Percentiles rank a stretch among this genome's conserved stretches.
phyloP scores from a whole-genome alignment of 192 early-diverging fungal genomes.

The Geranomyces variabilis region DNA sequence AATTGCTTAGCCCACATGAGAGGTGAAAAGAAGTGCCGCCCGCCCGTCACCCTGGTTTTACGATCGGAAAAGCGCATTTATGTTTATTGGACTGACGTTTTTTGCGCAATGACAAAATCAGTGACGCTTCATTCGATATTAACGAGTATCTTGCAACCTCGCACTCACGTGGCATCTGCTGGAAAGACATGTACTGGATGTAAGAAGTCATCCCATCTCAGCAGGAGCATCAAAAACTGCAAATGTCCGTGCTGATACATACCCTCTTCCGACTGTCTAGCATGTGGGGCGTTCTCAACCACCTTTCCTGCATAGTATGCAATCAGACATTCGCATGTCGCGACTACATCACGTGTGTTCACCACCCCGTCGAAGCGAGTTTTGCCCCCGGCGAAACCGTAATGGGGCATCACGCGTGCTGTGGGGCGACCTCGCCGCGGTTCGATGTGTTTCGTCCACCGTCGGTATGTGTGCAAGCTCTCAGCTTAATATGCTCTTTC shows the following conservation, averaged over 20 bases:
- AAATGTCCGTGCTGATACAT: too few relatives aligned
- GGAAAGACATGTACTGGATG: conserved; percentile 51
- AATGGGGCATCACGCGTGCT: conserved; percentile 35
- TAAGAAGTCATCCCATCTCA: too few relatives aligned
- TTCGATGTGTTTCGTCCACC: conserved; percentile 39
- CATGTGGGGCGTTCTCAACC: conserved; percentile 43
- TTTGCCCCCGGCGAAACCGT: conserved; percentile 21
- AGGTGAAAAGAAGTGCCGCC: too few relatives aligned
- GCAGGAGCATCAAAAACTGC: too few relatives aligned
- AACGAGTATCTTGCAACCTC: conserved; percentile 44
- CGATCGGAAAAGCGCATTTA: too few relatives aligned
- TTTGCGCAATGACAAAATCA: background rate
- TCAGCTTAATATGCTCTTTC: too few relatives aligned
- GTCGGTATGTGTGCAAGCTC: conserved; percentile 30
- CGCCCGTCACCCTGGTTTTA: too few relatives aligned
- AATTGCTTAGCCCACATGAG: conserved; percentile 27
- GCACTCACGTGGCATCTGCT: conserved; percentile 15
- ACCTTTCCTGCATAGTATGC: conserved; percentile 36
- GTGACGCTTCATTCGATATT: conserved; percentile 41
- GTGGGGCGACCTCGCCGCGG: conserved; percentile 27
- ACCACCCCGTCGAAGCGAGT: conserved; percentile 23
- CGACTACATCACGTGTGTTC: conserved; percentile 28
- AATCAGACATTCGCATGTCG: conserved; percentile 26
- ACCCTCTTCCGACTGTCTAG: too few relatives aligned
- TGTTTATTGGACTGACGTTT: too few relatives aligned